Base-by-base conservation (phyloP, 306 rosid genomes). In the Cyamopsis tetragonoloba region DNA sequence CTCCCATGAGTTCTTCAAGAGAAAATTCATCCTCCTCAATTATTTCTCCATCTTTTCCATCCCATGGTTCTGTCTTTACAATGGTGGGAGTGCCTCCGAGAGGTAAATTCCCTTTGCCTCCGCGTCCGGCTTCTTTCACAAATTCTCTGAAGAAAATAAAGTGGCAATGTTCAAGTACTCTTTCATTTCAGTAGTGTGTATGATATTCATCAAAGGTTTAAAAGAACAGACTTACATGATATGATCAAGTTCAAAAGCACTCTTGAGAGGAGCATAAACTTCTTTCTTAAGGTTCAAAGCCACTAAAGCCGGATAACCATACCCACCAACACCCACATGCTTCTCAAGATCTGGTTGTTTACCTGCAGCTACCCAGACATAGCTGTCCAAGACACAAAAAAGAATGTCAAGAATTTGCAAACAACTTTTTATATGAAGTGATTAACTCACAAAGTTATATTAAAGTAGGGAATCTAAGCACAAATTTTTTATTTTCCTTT, bases 221-320 rank as follows among this genome's bases (percentile, higher is more conserved):
- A 48, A 72, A 55, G 12, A 48, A 58, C 2, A 66, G 0, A 77
- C 95, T 90, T 83, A 90, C 99, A 62, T 73, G 26, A 95, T 73
- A 4, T 95, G 97, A 0, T 90, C 95, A 22, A 86, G 89, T 80
- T 88, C 96, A 59, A 86, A 95, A 19, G 99, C 99, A 56, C 96
- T 95, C 83, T 95, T 95, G 46, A 95, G 97, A 14, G 99, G 99
- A 20, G 99, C 95, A 67, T 90, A 95, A 65, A 80, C 99, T 37
- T 79, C 88, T 73, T 90, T 95, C 87, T 95, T 95, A 46, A 79
- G 49, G 75, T 95, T 95, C 26, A 95, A 73, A 51, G 99, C 99
- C 19, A 95, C 99, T 60, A 95, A 75, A 48, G 99, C 99, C 2
- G 99, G 99, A 80, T 95, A 95, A 55, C 99, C 99, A 66, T 95